These are phyloP conservation scores for Jimgerdemannia flammicorona DNA, from an alignment of 192 early-diverging fungal genomes.

Conservation along the genomic window DNA sequence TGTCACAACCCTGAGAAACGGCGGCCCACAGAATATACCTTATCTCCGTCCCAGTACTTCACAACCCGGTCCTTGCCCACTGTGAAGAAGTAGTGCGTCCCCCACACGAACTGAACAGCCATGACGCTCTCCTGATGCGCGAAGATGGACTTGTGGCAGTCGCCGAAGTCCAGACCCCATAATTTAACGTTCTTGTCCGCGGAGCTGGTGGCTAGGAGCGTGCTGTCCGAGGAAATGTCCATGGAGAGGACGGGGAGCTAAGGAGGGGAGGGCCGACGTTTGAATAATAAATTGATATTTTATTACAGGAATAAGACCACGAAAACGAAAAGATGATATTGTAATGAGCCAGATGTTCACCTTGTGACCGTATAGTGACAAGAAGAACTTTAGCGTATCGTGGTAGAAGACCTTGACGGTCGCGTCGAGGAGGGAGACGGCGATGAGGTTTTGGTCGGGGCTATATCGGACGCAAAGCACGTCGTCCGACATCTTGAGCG, in stretches of 20 bases:
- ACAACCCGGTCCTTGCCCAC: constrained; percentile 85
- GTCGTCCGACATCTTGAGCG: constrained; percentile 93
- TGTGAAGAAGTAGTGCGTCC: constrained; percentile 95
- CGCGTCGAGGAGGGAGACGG: constrained; percentile 87
- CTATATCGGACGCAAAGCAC: constrained; percentile 83
- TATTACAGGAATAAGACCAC: not conserved
- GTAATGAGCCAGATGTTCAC: constrained; percentile 9
- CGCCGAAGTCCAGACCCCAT: constrained; percentile 99
- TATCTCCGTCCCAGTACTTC: constrained; percentile 97
- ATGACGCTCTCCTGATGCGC: constrained; percentile 95
- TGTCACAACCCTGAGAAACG: not conserved
- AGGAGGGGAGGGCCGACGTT: not conserved
- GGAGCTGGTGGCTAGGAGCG: constrained; percentile 88
- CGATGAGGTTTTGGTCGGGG: constrained; percentile 83
- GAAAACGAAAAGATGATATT: not conserved
- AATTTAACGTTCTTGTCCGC: constrained; percentile 98
- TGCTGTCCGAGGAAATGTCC: constrained; percentile 96
- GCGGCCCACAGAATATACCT: constrained; percentile 34
- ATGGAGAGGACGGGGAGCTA: constrained; percentile 91
- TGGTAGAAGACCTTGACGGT: constrained; percentile 98
- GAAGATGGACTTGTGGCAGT: constrained; percentile 92
- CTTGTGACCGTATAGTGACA: constrained; percentile 97
- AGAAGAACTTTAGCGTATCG: constrained; percentile 95
- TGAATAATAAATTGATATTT: not conserved
- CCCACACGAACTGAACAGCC: constrained; percentile 83